Evolutionary conservation across 2,329 filamentous ascomycete genomes (phyloP).

Genomic region (Arachnomyces sp.): DNA sequence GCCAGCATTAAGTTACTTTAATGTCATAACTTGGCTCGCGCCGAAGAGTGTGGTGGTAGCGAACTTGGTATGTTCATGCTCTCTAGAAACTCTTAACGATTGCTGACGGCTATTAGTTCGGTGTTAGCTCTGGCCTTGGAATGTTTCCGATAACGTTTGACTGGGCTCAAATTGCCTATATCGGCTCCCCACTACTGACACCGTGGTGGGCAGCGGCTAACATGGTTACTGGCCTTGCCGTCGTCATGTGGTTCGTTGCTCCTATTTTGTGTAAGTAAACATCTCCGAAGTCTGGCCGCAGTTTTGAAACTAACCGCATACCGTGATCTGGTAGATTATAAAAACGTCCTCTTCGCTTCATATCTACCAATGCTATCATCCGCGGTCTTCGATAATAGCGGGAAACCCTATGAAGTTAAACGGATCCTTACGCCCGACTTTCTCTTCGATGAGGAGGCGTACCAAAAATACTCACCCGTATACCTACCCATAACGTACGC

Average conservation of each 20-base stretch:
- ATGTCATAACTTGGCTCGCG: slow-evolving; percentile 78
- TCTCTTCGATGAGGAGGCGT: slow-evolving; percentile 67
- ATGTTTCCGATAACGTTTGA: slow-evolving; percentile 82
- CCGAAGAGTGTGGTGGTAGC: slow-evolving; percentile 78
- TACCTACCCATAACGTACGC: slow-evolving; percentile 84
- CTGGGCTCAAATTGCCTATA: slow-evolving; percentile 83
- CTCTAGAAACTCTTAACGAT: not conserved
- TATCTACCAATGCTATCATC: slow-evolving; percentile 83
- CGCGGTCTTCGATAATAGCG: slow-evolving; percentile 77
- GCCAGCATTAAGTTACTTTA: slow-evolving; percentile 82
- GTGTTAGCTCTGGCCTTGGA: slow-evolving; percentile 73
- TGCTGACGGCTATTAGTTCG: slow-evolving; percentile 45
- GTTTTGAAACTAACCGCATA: too few relatives aligned
- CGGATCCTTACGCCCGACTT: slow-evolving; percentile 71
- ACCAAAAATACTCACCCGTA: slow-evolving; percentile 71
- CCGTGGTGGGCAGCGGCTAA: slow-evolving; percentile 84
- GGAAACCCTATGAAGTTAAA: slow-evolving; percentile 70
- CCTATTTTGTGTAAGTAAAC: slow-evolving; percentile 55
- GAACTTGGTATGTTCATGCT: slow-evolving; percentile 49
- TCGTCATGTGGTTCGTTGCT: slow-evolving; percentile 79
- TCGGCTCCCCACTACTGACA: slow-evolving; percentile 73
- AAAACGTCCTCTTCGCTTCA: slow-evolving; percentile 68
- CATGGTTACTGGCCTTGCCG: slow-evolving; percentile 67
- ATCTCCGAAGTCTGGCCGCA: too few relatives aligned
- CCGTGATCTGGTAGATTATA: slow-evolving; percentile 49